Evolutionary conservation across 139 green algal genomes (phyloP).

Genomic region (Mesostigma viride): DNA sequence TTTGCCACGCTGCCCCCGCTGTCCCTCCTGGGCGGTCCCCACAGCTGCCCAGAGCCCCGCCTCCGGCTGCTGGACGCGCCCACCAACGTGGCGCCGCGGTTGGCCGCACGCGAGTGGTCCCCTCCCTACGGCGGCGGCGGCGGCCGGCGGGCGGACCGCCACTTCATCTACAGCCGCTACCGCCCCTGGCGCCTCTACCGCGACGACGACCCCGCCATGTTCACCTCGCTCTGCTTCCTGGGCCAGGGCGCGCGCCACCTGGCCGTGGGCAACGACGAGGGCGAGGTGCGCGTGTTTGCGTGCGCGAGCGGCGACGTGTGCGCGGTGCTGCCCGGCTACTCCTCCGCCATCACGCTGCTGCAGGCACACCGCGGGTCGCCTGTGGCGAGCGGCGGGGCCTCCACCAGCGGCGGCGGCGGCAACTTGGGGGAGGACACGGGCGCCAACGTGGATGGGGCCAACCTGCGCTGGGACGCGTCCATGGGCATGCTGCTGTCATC

Average conservation of each 20-base stretch:
- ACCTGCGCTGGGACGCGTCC: no score
- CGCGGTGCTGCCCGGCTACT: slow-evolving; percentile 33
- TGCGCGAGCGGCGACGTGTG: slow-evolving; percentile 30
- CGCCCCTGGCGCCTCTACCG: slow-evolving; percentile 41
- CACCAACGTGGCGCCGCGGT: slow-evolving; percentile 26
- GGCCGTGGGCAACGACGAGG: slow-evolving; percentile 38
- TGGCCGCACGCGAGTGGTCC: slow-evolving; percentile 28
- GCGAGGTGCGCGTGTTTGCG: slow-evolving; percentile 33
- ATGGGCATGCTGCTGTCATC: background rate
- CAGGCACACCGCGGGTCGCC: slow-evolving; percentile 14
- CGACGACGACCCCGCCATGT: slow-evolving; percentile 37
- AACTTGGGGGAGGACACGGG: no score
- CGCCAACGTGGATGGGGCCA: no score
- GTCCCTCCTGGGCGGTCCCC: slow-evolving; percentile 31
- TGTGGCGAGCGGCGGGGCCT: background rate
- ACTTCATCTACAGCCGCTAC: slow-evolving; percentile 53
- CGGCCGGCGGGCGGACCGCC: slow-evolving; percentile 34
- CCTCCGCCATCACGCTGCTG: slow-evolving; percentile 33
- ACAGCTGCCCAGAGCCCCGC: slow-evolving; percentile 30
- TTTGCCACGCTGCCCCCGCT: slow-evolving; percentile 54
- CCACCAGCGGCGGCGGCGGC: no score
- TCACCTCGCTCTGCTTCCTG: slow-evolving; percentile 42
- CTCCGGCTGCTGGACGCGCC: slow-evolving; percentile 46
- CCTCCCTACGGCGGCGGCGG: slow-evolving; percentile 35
- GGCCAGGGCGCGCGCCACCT: slow-evolving; percentile 13